Conservation (phyloP, 2,329 filamentous ascomycete genomes). For the Camillea tinctor region DNA sequence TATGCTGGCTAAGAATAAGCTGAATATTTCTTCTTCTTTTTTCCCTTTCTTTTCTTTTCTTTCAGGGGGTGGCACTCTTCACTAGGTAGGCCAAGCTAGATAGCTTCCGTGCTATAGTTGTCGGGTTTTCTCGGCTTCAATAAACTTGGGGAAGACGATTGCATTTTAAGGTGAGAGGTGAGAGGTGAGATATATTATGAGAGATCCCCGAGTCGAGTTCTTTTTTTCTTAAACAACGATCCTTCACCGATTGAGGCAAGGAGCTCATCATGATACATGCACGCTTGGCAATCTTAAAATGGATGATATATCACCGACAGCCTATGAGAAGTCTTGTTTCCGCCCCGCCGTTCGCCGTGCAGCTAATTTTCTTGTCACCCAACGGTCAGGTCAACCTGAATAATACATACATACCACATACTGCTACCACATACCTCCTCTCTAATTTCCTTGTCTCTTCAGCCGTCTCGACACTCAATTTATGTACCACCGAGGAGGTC, state of each 20-base stretch:
- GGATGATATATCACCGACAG: neutral
- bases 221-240: neutral
- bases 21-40: neutral
- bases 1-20: neutral
- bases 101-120: neutral
- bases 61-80: too few species aligned
- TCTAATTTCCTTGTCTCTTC: neutral
- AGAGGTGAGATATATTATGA: too few species aligned
- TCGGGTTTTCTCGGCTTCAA: neutral
- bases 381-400: neutral
- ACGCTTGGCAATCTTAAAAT: constrained; percentile 7
- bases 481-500: neutral
- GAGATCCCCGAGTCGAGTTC: neutral
- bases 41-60: neutral
- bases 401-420: too few species aligned
- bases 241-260: constrained; percentile 10
- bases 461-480: neutral
- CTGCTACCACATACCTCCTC: neutral
- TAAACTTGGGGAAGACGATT: neutral
- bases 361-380: constrained; percentile 1
- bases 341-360: constrained; percentile 5
- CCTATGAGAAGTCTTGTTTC: constrained; percentile 12
- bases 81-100: neutral
- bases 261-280: constrained; percentile 9
- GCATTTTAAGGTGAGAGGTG: neutral